phyloP scores from a whole-genome alignment of 495 filamentous ascomycete genomes.

The Talaromyces adpressus region DNA sequence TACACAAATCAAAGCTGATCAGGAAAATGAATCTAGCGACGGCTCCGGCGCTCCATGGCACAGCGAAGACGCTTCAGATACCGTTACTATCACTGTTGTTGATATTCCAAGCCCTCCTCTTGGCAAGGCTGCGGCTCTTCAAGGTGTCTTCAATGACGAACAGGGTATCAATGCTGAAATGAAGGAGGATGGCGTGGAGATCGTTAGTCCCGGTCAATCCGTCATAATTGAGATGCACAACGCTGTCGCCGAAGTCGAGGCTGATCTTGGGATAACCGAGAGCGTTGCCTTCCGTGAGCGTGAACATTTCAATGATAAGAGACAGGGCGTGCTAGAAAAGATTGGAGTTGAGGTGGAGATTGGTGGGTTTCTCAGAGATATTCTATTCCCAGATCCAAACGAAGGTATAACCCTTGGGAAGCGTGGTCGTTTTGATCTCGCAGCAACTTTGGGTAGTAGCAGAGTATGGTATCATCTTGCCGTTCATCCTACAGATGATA shows the following conservation, averaged over 20 bases:
- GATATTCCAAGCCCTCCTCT: constrained; percentile 76
- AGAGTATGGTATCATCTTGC: constrained; percentile 94
- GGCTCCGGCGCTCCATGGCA: constrained; percentile 51
- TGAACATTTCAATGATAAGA: constrained; percentile 71
- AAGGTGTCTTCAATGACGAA: constrained; percentile 84
- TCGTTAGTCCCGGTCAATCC: constrained; percentile 62
- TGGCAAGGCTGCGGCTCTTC: constrained; percentile 78
- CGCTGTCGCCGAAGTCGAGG: constrained; percentile 69
- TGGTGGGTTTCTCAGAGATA: constrained; percentile 72
- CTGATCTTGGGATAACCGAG: constrained; percentile 71
- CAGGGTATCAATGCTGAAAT: constrained; percentile 95
- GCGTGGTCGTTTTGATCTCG: constrained; percentile 68
- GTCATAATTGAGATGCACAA: constrained; percentile 78
- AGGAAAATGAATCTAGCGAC: constrained; percentile 57
- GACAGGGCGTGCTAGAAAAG: constrained; percentile 79
- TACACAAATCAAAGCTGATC: constrained; percentile 59
- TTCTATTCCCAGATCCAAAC: constrained; percentile 74
- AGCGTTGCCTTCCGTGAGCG: constrained; percentile 60
- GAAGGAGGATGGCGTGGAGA: constrained; percentile 84
- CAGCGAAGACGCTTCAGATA: constrained; percentile 66
- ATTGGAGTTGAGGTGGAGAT: constrained; percentile 71
- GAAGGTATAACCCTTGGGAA: constrained; percentile 69
- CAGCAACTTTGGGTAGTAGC: constrained; percentile 63
- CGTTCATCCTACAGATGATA: constrained; percentile 85
- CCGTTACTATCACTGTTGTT: constrained; percentile 79